phyloP scores from a whole-genome alignment of 768 basidiomycete species.

The Tylopilus balloui region DNA sequence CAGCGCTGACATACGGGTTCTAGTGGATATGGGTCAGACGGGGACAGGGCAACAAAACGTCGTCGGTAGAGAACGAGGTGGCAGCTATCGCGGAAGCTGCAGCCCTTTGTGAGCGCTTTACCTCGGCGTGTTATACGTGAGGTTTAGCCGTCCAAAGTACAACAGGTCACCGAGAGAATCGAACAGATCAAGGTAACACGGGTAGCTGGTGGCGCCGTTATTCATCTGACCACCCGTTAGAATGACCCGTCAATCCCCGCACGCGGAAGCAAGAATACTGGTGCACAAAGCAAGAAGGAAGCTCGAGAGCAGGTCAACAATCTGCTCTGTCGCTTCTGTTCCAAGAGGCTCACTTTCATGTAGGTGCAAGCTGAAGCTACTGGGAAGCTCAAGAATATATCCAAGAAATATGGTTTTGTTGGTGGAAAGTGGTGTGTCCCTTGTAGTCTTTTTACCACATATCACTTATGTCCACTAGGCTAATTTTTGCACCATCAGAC shows the following conservation, averaged over 20 bases:
- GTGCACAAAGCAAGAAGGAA: conserved; percentile 71
- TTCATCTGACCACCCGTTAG: conserved; percentile 32
- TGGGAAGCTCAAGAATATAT: conserved; percentile 54
- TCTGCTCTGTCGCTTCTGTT: background rate
- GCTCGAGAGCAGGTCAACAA: conserved; percentile 57
- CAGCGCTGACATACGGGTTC: background rate
- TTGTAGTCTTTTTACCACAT: background rate
- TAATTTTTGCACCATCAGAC: conserved; percentile 58
- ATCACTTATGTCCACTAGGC: conserved; percentile 39
- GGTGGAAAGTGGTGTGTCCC: conserved; percentile 61
- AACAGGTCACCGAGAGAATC: conserved; percentile 51
- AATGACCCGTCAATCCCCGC: conserved; percentile 62
- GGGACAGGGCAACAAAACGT: conserved; percentile 7
- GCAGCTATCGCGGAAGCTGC: conserved; percentile 45
- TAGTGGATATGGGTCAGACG: conserved; percentile 66
- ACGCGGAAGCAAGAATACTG: conserved; percentile 68
- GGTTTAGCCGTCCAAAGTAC: conserved; percentile 38
- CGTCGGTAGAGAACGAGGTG: conserved; percentile 9
- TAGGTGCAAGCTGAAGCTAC: conserved; percentile 60
- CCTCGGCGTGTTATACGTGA: background rate
- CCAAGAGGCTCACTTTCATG: background rate
- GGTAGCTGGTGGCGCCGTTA: background rate
- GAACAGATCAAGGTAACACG: conserved; percentile 54
- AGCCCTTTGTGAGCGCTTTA: conserved; percentile 35
- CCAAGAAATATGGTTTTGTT: conserved; percentile 49